Percentiles rank a stretch among this genome's conserved stretches.
Evolutionary conservation across 257 asterid species (phyloP).

Genomic region (Fraxinus pennsylvanica): DNA sequence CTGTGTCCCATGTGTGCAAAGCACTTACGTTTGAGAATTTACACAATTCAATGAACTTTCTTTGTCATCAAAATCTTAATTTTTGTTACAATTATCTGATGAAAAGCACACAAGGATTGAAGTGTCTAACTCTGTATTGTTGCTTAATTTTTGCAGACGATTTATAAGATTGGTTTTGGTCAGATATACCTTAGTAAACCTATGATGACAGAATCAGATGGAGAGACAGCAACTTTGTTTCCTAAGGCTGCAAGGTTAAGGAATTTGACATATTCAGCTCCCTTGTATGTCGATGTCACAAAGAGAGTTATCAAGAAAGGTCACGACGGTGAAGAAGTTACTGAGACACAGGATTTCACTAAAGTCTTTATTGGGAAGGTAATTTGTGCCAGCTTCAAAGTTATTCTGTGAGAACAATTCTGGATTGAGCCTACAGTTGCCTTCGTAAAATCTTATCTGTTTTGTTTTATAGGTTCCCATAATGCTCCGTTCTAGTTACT

Average conservation of each 20-base stretch:
- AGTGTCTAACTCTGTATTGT: constrained; percentile 17
- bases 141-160: constrained; percentile 61
- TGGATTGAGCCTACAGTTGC: constrained; percentile 10
- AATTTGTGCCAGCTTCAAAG: constrained; percentile 11
- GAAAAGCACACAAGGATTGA: background rate
- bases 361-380: constrained; percentile 99
- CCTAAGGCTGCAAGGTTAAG: constrained; percentile 99
- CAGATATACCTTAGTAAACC: constrained; percentile 97
- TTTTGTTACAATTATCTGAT: background rate
- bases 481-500: constrained; percentile 95
- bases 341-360: constrained; percentile 95
- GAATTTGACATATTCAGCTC: constrained; percentile 95
- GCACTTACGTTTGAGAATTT: constrained; percentile 5
- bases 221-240: constrained; percentile 96
- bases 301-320: constrained; percentile 92
- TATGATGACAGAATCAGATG: constrained; percentile 99
- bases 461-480: constrained; percentile 70
- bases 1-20: constrained; percentile 1
- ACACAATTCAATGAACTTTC: background rate
- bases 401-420: constrained; percentile 5
- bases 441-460: constrained; percentile 17
- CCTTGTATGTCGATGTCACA: constrained; percentile 85
- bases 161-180: constrained; percentile 84
- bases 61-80: background rate
- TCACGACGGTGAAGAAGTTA: constrained; percentile 96